Percentiles rank a stretch among this genome's conserved stretches.
These are phyloP conservation scores for Solanum ahanhuiri DNA, from an alignment of 257 asterid species.

Conservation along the genomic window DNA sequence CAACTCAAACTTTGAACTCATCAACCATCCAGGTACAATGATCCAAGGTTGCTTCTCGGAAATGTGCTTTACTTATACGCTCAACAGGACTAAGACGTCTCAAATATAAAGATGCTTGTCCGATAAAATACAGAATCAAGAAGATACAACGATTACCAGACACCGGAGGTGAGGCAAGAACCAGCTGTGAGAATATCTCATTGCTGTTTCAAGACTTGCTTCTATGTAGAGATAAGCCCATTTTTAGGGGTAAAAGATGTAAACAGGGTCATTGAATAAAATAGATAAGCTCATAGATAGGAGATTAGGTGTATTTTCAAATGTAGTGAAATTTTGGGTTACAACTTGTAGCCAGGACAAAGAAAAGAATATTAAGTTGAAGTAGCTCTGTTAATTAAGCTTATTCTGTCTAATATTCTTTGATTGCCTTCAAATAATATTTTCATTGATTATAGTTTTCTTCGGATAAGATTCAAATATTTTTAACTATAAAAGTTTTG, in stretches of 20 bases:
- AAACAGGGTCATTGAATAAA: background rate
- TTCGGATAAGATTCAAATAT: too few species aligned
- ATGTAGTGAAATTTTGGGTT: background rate
- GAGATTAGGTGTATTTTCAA: background rate
- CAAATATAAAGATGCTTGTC: background rate
- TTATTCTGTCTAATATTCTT: background rate
- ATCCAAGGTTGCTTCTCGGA: background rate
- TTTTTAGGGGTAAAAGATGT: background rate
- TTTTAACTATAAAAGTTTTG: background rate
- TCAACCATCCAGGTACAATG: conserved; percentile 17
- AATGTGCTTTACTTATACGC: background rate
- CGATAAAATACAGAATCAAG: background rate
- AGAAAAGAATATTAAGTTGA: background rate
- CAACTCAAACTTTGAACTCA: conserved; percentile 4
- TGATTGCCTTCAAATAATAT: background rate
- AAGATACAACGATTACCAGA: background rate
- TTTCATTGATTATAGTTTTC: background rate
- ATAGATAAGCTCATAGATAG: background rate
- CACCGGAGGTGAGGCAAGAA: background rate
- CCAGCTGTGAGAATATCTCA: background rate
- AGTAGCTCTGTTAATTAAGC: background rate
- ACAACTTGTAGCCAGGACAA: background rate
- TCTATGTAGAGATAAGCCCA: background rate
- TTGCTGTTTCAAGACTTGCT: background rate
- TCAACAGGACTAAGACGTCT: background rate